Evolutionary conservation across 1,284 basidiomycete genomes (phyloP).

Genomic region (Schizophyllum commune): DNA sequence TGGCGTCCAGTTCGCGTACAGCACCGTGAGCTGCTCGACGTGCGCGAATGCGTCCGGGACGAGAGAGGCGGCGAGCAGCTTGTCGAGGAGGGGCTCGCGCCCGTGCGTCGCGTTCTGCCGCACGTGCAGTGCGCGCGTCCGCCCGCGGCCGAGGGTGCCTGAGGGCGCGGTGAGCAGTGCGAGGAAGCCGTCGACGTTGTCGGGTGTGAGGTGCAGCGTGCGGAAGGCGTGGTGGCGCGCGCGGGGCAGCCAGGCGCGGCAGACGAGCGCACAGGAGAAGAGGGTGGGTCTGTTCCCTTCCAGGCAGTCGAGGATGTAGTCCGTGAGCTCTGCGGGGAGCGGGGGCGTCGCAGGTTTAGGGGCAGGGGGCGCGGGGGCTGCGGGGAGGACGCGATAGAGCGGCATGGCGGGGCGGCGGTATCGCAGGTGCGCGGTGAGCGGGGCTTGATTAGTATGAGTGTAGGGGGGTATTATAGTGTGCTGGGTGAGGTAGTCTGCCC

Average conservation of each 20-base stretch:
- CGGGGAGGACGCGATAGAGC: too few species aligned
- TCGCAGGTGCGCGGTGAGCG: not conserved
- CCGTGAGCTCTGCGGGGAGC: conserved; percentile 7
- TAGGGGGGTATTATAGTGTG: not conserved
- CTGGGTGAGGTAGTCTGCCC: not conserved
- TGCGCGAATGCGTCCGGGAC: conserved; percentile 1
- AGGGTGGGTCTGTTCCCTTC: conserved; percentile 1
- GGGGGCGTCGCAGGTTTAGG: not conserved
- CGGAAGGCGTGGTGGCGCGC: conserved; percentile 9
- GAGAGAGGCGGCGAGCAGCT: conserved; percentile 2
- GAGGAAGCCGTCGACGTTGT: not conserved
- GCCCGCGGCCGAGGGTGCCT: not conserved
- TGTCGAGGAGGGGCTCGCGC: not conserved
- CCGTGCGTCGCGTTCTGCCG: not conserved
- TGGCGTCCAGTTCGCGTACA: not conserved
- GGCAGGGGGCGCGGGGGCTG: too few species aligned
- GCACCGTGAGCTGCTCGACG: conserved; percentile 3
- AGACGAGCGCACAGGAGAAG: conserved; percentile 10
- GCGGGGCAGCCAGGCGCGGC: conserved; percentile 9
- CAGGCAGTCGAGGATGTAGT: conserved; percentile 7
- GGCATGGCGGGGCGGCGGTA: not conserved
- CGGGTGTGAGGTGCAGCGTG: conserved; percentile 10
- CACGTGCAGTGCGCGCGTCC: not conserved
- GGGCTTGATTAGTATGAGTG: not conserved
- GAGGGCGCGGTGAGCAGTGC: not conserved